These are phyloP conservation scores for Coprinopsis sp. DNA, from an alignment of 768 basidiomycete species.

Conservation along the genomic window DNA sequence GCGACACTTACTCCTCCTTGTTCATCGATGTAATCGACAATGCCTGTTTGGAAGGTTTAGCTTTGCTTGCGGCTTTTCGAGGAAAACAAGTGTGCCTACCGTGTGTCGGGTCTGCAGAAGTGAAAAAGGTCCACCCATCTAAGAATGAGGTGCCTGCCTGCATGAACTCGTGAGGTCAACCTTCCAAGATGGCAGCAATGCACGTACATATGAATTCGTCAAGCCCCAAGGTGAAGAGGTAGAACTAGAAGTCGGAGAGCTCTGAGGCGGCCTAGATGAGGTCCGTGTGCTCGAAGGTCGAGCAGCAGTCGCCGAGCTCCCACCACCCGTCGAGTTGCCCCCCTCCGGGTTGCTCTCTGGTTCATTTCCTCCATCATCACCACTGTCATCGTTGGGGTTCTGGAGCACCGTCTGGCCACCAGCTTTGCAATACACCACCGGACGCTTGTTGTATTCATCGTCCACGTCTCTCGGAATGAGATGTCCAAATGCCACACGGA, in stretches of 20 bases:
- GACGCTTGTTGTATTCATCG: constrained; percentile 15
- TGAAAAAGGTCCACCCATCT: constrained; percentile 74
- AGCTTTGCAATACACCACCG: constrained; percentile 44
- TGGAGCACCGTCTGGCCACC: not conserved
- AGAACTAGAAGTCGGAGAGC: constrained; percentile 16
- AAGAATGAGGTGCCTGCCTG: constrained; percentile 75
- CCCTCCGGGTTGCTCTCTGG: constrained; percentile 2
- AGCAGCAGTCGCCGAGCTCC: constrained; percentile 4
- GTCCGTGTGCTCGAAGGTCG: constrained; percentile 15
- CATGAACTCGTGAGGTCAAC: not conserved
- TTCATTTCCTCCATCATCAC: constrained; percentile 13
- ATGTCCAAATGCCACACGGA: constrained; percentile 59
- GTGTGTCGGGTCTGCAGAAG: constrained; percentile 67
- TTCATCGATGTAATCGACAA: constrained; percentile 64
- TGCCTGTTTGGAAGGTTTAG: constrained; percentile 21
- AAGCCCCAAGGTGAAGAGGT: constrained; percentile 58
- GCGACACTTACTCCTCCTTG: constrained; percentile 45
- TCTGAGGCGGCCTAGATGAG: constrained; percentile 15
- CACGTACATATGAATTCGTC: constrained; percentile 51
- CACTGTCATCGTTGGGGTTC: not conserved
- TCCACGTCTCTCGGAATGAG: constrained; percentile 40
- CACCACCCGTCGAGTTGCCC: constrained; percentile 3
- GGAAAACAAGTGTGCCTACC: constrained; percentile 33
- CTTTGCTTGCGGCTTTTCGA: not conserved
- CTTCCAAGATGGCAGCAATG: constrained; percentile 5